Percentiles rank a stretch among this genome's conserved stretches.
phyloP scores from a whole-genome alignment of 2,329 filamentous ascomycete species.

The Fusarium sp. region DNA sequence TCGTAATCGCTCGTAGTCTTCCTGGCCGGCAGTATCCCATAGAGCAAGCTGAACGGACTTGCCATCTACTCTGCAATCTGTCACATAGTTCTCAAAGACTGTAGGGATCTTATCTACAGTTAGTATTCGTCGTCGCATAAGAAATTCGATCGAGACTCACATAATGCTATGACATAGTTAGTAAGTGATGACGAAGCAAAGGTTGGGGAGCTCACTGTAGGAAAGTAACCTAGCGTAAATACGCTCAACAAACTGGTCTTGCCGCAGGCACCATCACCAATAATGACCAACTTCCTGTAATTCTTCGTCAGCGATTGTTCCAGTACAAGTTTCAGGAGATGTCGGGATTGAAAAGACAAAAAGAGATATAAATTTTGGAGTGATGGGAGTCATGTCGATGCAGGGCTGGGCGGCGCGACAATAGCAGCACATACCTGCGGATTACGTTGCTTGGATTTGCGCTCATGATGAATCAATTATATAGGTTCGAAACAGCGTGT shows the following conservation, averaged over 20 bases:
- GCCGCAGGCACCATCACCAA: conserved; percentile 96
- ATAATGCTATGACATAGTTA: conserved; percentile 63
- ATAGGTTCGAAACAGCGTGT: conserved; percentile 20
- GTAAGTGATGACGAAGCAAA: conserved; percentile 28
- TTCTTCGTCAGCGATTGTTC: conserved; percentile 25
- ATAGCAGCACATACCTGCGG: conserved; percentile 66
- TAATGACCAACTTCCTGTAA: conserved; percentile 91
- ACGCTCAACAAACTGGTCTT: conserved; percentile 98
- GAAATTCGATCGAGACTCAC: conserved; percentile 54
- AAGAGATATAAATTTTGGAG: not conserved
- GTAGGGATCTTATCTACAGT: conserved; percentile 77
- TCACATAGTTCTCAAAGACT: conserved; percentile 99
- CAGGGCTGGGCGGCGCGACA: conserved; percentile 18
- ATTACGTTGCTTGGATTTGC: conserved; percentile 67
- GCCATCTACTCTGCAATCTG: conserved; percentile 96
- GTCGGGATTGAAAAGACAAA: not conserved
- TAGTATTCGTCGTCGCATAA: conserved; percentile 32
- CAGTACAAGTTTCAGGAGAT: not conserved
- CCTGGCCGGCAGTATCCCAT: conserved; percentile 99
- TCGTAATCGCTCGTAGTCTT: conserved; percentile 96
- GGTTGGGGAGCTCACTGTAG: conserved; percentile 75
- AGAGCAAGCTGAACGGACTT: conserved; percentile 98
- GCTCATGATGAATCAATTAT: conserved; percentile 54
- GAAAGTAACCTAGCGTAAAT: conserved; percentile 97
- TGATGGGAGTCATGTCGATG: not conserved